These are phyloP conservation scores for Saccharomyces hybrid DNA, from an alignment of 1,139 yeast genomes.

Conservation along the genomic window DNA sequence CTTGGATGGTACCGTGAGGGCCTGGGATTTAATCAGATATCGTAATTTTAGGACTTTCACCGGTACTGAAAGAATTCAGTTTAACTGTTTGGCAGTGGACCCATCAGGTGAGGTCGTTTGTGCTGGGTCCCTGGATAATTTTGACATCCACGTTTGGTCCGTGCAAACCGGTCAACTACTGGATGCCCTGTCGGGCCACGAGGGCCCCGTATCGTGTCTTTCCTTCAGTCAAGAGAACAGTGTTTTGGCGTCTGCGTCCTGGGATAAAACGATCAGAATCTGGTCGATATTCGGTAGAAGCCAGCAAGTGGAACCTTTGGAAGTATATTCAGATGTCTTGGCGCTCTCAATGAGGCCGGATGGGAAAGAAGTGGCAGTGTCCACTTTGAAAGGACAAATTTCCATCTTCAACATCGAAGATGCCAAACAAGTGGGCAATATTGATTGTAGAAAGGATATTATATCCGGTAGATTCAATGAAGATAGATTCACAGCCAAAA, in stretches of 20 bases:
- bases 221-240: conserved; percentile 79
- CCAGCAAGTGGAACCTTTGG: conserved; percentile 85
- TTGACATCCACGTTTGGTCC: conserved; percentile 92
- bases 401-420: conserved; percentile 75
- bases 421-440: conserved; percentile 72
- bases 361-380: conserved; percentile 80
- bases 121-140: conserved; percentile 88
- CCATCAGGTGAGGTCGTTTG: conserved; percentile 96
- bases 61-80: conserved; percentile 81
- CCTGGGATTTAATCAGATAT: conserved; percentile 91
- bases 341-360: conserved; percentile 84
- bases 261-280: conserved; percentile 91
- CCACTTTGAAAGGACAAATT: conserved; percentile 85
- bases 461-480: conserved; percentile 75
- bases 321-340: conserved; percentile 78
- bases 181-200: conserved; percentile 86
- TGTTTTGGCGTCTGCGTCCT: conserved; percentile 81
- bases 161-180: conserved; percentile 91
- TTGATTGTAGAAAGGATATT: conserved; percentile 83
- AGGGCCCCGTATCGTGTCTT: conserved; percentile 87
- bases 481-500: conserved; percentile 75
- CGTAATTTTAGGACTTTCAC: conserved; percentile 93
- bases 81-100: conserved; percentile 85
- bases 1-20: conserved; percentile 92
- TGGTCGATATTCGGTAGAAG: conserved; percentile 90